A percentile compares a stretch with the other conserved stretches of the same genome.
Evolutionary conservation across 225 moss, liverwort and hornwort species (phyloP).

Genomic region (Polytrichum formosum): DNA sequence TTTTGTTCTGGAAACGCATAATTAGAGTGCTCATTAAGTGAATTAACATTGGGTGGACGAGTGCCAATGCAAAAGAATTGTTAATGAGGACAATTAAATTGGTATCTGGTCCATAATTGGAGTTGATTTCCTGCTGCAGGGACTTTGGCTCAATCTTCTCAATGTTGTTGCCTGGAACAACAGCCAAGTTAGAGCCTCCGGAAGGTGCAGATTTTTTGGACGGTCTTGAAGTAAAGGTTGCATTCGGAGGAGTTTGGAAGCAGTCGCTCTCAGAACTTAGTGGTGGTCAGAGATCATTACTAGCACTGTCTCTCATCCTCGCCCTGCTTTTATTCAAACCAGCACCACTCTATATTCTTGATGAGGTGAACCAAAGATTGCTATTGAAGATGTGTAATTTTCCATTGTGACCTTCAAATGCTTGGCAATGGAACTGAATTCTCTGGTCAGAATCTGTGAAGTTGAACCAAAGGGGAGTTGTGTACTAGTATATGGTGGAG

Average conservation of each 20-base stretch:
- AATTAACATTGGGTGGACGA: no score
- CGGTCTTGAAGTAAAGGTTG: slow-evolving; percentile 91
- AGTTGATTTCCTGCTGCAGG: slow-evolving; percentile 20
- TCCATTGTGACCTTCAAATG: no score
- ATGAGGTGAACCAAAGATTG: slow-evolving; percentile 57
- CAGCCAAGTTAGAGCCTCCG: slow-evolving; percentile 85
- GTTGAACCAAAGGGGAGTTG: neutral
- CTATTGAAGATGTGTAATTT: neutral
- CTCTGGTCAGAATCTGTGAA: no score
- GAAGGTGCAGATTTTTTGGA: slow-evolving; percentile 83
- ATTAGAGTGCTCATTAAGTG: no score
- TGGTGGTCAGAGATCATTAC: slow-evolving; percentile 93
- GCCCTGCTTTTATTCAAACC: slow-evolving; percentile 94
- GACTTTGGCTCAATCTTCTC: slow-evolving; percentile 98
- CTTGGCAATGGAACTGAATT: no score
- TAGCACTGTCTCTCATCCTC: slow-evolving; percentile 95
- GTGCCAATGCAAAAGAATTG: no score
- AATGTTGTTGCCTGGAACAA: slow-evolving; percentile 85
- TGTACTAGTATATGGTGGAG: neutral
- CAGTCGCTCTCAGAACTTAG: slow-evolving; percentile 98
- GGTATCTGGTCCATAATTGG: no score
- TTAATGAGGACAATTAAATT: no score
- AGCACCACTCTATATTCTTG: slow-evolving; percentile 93
- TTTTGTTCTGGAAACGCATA: no score
- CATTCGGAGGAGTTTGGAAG: slow-evolving; percentile 98